These are phyloP conservation scores for Wickerhamomyces mucosus DNA, from an alignment of 805 yeast species.

Conservation along the genomic window DNA sequence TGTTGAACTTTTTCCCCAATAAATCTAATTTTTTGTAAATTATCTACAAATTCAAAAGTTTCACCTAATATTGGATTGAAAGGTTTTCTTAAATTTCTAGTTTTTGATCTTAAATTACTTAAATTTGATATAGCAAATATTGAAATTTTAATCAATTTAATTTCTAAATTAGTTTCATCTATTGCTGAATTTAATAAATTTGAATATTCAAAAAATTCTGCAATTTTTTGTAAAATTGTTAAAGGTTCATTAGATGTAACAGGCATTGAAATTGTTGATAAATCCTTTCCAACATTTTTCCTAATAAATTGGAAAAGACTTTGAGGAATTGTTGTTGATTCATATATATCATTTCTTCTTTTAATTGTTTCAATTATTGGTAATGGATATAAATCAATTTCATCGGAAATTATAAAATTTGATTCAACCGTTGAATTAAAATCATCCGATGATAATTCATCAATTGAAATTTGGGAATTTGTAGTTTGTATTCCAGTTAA, in stretches of 20 bases:
- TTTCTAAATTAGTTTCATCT: conserved; percentile 32
- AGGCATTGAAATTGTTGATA: conserved; percentile 83
- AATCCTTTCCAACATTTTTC: conserved; percentile 88
- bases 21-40: conserved; percentile 66
- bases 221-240: conserved; percentile 65
- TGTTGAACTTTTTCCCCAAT: conserved; percentile 83
- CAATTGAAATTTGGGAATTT: conserved; percentile 10
- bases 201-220: conserved; percentile 76
- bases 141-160: conserved; percentile 61
- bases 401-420: conserved; percentile 1
- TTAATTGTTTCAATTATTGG: conserved; percentile 34
- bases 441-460: conserved; percentile 19
- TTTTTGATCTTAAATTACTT: conserved; percentile 63
- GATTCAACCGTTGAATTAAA: conserved; percentile 6
- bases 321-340: conserved; percentile 66
- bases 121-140: conserved; percentile 73
- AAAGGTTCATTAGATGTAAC: conserved; percentile 91
- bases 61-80: conserved; percentile 94
- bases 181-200: conserved; percentile 55
- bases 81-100: conserved; percentile 77
- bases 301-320: conserved; percentile 70
- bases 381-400: conserved; percentile 54
- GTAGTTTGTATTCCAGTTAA: conserved; percentile 9
- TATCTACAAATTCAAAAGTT: conserved; percentile 82
- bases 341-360: conserved; percentile 50